A percentile compares a stretch with the other conserved stretches of the same genome.
Conservation (phyloP, 1,139 yeast genomes). For the Candida sanyaensis region DNA sequence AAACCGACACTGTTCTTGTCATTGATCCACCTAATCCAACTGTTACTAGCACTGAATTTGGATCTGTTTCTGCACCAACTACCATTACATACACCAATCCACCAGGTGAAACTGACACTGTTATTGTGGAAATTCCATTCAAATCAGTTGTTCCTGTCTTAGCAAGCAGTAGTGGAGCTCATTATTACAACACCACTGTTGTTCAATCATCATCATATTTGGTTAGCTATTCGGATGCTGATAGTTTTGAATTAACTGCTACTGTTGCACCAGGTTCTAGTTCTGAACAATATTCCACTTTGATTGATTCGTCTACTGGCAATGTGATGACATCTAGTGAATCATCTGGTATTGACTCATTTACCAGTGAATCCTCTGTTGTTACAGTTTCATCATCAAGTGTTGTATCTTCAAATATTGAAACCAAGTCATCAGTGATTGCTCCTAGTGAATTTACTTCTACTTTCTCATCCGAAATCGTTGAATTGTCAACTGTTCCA, state of each 20-base stretch:
- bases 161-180: not conserved
- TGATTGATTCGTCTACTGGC: not conserved
- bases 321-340: no score
- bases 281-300: not conserved
- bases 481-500: no score
- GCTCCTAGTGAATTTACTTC: not conserved
- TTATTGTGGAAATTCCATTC: conserved; percentile 14
- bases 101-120: no score
- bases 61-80: no score
- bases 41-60: no score
- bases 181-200: not conserved
- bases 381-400: not conserved
- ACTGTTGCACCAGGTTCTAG: not conserved
- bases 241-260: not conserved
- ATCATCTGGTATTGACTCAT: not conserved
- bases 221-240: not conserved
- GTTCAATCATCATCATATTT: conserved; percentile 6
- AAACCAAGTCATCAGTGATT: not conserved
- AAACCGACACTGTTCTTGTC: no score
- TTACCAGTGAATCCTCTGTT: no score
- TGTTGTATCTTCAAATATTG: not conserved
- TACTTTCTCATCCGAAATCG: no score
- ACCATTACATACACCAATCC: no score
- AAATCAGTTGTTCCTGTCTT: not conserved
- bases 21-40: no score